Evolutionary conservation across 768 basidiomycete species (phyloP), one percentile per base, ranked within the genome.

Genomic region (Rickenella mellea): DNA sequence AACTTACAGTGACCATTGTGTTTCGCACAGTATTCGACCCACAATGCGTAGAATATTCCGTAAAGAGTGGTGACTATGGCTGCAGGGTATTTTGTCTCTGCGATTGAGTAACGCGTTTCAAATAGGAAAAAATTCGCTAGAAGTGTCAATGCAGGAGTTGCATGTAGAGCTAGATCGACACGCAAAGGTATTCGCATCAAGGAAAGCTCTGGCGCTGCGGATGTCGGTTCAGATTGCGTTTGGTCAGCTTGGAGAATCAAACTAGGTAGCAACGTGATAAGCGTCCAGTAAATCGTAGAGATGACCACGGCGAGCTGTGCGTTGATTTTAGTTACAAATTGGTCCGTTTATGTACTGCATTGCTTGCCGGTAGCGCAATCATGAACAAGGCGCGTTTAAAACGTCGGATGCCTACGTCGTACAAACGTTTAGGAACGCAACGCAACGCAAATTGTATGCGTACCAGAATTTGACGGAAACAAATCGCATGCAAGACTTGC

Each of bases 91-190:
- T 51, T 58, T 6, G 62, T 64, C 10, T 59, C 55, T 9, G 51
- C 49, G 9, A 55, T 51, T 0, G 60, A 48, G 53, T 78, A 88
- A 46, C 69, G 79, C 22, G 51, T 51, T 52, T 89, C 82, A 41
- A 82, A 73, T 8, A 74, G 48, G 50, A 81, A 67, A 56, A 90
- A 91, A 54, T 90, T 83, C 26, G 71, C 44, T 15, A 82, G 47
- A 30, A 88, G 65, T 5, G 73, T 54, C 7, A 77, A 29, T 1
- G 73, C 70, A 2, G 87, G 87, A 2, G 62, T 58, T 5, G 74
- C 76, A 52, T 91, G 87, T 44, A 91, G 56, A 3, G 73, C 69
- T 2, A 87, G 56, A 51, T 87, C 84, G 40, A 74, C 57, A 31
- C 61, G 56, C 1, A 86, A 56, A 10, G 70, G 70, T 36, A 71